Conservation (phyloP, 2,329 filamentous ascomycete species). For the Coniochaeta pulveracea region DNA sequence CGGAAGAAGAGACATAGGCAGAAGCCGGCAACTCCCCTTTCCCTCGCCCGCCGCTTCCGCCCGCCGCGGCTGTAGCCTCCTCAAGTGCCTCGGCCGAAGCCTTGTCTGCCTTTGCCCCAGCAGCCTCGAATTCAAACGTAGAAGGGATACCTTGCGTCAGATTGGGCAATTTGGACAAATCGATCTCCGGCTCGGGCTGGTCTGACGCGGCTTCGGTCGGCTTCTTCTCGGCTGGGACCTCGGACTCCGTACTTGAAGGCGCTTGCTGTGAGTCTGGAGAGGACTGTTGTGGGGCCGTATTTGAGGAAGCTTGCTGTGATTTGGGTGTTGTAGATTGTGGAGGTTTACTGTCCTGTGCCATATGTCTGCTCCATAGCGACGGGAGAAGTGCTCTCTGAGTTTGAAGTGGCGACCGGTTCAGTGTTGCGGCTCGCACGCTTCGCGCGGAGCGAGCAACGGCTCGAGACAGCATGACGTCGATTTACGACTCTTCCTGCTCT, state of each 20-base stretch:
- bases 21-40: conserved; percentile 61
- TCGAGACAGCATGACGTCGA: conserved; percentile 24
- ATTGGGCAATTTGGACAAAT: conserved; percentile 68
- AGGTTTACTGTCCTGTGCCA: conserved; percentile 26
- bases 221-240: neutral
- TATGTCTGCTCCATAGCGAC: conserved; percentile 28
- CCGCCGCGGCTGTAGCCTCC: conserved; percentile 21
- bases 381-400: conserved; percentile 19
- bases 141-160: conserved; percentile 92
- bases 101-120: conserved; percentile 28
- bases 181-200: conserved; percentile 30
- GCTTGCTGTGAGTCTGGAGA: conserved; percentile 2
- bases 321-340: conserved; percentile 12
- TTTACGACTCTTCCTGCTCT: no score
- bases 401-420: conserved; percentile 16
- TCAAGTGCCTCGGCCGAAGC: conserved; percentile 23
- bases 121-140: conserved; percentile 69
- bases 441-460: conserved; percentile 22
- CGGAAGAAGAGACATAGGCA: conserved; percentile 83
- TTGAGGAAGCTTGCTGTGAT: conserved; percentile 9
- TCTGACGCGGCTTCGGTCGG: conserved; percentile 12
- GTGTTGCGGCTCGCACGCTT: conserved; percentile 17
- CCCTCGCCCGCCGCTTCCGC: conserved; percentile 40
- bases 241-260: neutral
- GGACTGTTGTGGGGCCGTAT: conserved; percentile 9